Evolutionary conservation across 2,329 filamentous ascomycete species (phyloP).

Genomic region (Raffaelea albimanens): DNA sequence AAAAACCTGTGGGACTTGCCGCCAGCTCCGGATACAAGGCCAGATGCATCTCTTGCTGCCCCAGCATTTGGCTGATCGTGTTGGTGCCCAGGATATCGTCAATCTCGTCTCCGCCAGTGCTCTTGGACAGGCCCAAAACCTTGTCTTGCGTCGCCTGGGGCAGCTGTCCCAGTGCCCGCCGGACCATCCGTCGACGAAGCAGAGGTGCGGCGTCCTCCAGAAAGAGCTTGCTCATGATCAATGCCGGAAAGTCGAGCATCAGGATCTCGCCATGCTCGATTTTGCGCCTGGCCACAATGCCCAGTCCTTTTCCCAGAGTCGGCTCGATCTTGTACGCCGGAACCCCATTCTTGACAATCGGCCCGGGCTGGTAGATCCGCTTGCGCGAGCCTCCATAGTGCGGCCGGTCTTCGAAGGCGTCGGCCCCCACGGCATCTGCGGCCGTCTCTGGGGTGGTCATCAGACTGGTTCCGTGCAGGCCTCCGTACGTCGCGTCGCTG

Average conservation of each 20-base stretch:
- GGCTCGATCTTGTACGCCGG: conserved; percentile 18
- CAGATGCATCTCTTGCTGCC: conserved; percentile 13
- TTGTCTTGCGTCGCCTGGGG: conserved; percentile 12
- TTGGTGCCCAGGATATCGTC: conserved; percentile 26
- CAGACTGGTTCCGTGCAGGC: conserved; percentile 13
- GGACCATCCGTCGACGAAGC: conserved; percentile 17
- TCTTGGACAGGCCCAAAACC: conserved; percentile 20
- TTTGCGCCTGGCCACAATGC: conserved; percentile 20
- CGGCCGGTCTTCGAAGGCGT: conserved; percentile 14
- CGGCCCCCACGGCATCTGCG: conserved; percentile 11
- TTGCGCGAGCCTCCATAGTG: conserved; percentile 11
- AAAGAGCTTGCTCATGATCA: conserved; percentile 17
- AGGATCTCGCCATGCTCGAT: conserved; percentile 22
- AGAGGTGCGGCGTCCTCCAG: conserved; percentile 12
- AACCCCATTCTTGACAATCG: conserved; percentile 3
- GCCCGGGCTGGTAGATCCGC: conserved; percentile 5
- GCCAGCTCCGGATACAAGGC: conserved; percentile 24
- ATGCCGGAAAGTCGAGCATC: conserved; percentile 19
- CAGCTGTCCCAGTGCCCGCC: conserved; percentile 19
- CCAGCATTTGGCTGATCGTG: conserved; percentile 19
- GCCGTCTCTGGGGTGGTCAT: conserved; percentile 14
- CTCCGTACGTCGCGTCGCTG: conserved; percentile 12
- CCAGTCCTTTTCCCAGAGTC: conserved; percentile 20
- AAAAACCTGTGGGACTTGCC: conserved; percentile 14
- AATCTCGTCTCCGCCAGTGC: conserved; percentile 20